phyloP scores from a whole-genome alignment of 2,329 filamentous ascomycete genomes.

The Fusarium sp. region DNA sequence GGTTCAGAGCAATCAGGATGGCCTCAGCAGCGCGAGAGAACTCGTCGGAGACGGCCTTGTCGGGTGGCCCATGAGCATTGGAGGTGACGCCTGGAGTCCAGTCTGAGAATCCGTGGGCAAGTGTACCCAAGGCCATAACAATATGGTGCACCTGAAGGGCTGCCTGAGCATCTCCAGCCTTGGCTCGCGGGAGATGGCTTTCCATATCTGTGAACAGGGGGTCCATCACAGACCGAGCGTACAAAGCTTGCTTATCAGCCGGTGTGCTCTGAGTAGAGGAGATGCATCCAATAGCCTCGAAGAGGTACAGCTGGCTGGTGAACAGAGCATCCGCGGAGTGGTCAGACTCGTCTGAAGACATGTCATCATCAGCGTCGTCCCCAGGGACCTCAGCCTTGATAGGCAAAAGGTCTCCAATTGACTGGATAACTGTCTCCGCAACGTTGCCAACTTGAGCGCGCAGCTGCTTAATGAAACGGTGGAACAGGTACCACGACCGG shows the following conservation, averaged over 20 bases:
- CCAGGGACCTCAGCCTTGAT: conserved; percentile 91
- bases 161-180: conserved; percentile 82
- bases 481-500: conserved; percentile 97
- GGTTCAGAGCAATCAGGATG: conserved; percentile 86
- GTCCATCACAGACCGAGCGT: conserved; percentile 86
- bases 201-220: conserved; percentile 93
- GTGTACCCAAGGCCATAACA: conserved; percentile 92
- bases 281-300: conserved; percentile 93
- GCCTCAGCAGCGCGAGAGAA: conserved; percentile 90
- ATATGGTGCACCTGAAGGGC: conserved; percentile 93
- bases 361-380: conserved; percentile 84
- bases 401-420: conserved; percentile 85
- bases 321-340: conserved; percentile 92
- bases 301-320: conserved; percentile 90
- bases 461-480: conserved; percentile 89
- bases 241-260: conserved; percentile 85
- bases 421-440: conserved; percentile 90
- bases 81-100: conserved; percentile 70
- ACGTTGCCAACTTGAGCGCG: conserved; percentile 86
- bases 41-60: conserved; percentile 80
- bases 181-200: conserved; percentile 78
- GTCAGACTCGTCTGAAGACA: conserved; percentile 93
- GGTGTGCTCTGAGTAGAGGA: conserved; percentile 83
- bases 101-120: conserved; percentile 93
- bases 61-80: conserved; percentile 59